Conservation (phyloP, 345 rosid genomes). For the Angophora floribunda region DNA sequence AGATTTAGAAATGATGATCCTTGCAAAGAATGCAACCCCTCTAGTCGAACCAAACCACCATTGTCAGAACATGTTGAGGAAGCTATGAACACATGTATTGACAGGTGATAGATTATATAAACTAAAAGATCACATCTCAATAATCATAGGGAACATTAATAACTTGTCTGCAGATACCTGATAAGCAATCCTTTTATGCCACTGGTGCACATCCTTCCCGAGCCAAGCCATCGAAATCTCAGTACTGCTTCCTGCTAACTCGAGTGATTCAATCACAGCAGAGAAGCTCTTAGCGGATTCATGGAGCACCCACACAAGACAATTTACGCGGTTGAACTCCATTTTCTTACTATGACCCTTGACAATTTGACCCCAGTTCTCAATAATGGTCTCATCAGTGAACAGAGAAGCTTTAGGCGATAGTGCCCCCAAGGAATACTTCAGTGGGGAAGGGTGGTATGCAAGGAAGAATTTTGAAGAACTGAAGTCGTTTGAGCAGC, state of each 20-base stretch:
- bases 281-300: slow-evolving; percentile 60
- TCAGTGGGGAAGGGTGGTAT: slow-evolving; percentile 1
- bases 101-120: neutral
- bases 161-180: slow-evolving; percentile 17
- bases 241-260: slow-evolving; percentile 26
- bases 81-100: neutral
- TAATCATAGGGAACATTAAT: neutral
- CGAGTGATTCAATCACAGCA: slow-evolving; percentile 34
- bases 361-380: slow-evolving; percentile 7
- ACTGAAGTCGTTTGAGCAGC: neutral
- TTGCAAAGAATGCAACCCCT: slow-evolving; percentile 3
- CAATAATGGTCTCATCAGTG: slow-evolving; percentile 8
- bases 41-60: slow-evolving; percentile 1
- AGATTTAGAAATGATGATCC: slow-evolving; percentile 12
- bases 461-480: slow-evolving; percentile 4
- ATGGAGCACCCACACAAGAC: slow-evolving; percentile 55
- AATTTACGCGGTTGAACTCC: slow-evolving; percentile 39
- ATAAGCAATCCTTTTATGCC: slow-evolving; percentile 49
- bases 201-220: slow-evolving; percentile 58
- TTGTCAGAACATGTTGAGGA: neutral
- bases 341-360: slow-evolving; percentile 2
- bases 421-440: slow-evolving; percentile 11
- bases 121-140: neutral
- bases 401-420: slow-evolving; percentile 14
- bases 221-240: slow-evolving; percentile 63